Evolutionary conservation across 768 basidiomycete species (phyloP).

Genomic region (Mrakia hoshinonis): DNA sequence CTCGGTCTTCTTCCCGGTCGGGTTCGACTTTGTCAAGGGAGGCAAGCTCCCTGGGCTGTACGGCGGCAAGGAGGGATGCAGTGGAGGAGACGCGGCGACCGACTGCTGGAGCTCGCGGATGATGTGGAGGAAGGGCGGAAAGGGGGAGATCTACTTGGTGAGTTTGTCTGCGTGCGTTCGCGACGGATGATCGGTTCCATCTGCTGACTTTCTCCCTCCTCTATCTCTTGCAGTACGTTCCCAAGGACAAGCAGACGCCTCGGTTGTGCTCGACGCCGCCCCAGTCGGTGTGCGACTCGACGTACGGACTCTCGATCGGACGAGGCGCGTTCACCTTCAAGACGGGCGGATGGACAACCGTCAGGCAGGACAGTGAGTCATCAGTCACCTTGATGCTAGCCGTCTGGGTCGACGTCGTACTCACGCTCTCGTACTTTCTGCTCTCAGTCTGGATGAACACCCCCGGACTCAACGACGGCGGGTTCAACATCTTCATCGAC

Average conservation of each 20-base stretch:
- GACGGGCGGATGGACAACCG: conserved; percentile 60
- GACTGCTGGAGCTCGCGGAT: conserved; percentile 74
- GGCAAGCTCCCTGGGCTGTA: conserved; percentile 78
- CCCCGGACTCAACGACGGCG: conserved; percentile 60
- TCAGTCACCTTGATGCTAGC: not conserved
- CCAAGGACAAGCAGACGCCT: conserved; percentile 58
- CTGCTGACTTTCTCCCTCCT: not conserved
- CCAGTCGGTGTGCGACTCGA: conserved; percentile 54
- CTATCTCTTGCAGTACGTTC: conserved; percentile 53
- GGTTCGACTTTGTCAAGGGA: conserved; percentile 68
- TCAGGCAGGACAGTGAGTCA: conserved; percentile 49
- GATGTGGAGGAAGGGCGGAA: conserved; percentile 58
- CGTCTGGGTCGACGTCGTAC: not conserved
- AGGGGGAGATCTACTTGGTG: conserved; percentile 59
- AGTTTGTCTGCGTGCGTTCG: conserved; percentile 42
- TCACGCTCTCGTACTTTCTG: not conserved
- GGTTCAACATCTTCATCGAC: conserved; percentile 58
- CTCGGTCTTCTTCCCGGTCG: conserved; percentile 41
- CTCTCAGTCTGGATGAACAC: conserved; percentile 55
- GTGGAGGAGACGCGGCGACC: conserved; percentile 37
- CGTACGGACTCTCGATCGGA: conserved; percentile 66
- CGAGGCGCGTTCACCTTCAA: conserved; percentile 61
- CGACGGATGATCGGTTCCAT: too few species aligned
- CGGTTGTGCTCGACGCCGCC: conserved; percentile 53
- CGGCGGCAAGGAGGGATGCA: conserved; percentile 40